phyloP scores from a whole-genome alignment of 192 early-diverging fungal species.

The Coemansia guatemalensis region DNA sequence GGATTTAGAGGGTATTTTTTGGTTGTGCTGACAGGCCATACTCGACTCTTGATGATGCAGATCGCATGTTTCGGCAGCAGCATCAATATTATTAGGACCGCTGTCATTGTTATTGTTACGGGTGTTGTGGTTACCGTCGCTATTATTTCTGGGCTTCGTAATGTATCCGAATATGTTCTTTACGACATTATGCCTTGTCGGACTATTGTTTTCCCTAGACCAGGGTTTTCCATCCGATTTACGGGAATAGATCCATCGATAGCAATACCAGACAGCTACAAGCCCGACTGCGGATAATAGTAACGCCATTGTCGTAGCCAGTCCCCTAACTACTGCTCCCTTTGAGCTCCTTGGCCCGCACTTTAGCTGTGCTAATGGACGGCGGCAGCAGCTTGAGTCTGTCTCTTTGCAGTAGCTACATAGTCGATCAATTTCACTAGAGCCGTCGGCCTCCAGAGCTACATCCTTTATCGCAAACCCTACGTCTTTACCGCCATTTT shows the following conservation, averaged over 20 bases:
- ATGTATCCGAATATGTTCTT: too few species aligned
- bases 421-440: neutral
- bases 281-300: conserved; percentile 5
- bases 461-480: neutral
- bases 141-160: neutral
- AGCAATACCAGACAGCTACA: conserved; percentile 15
- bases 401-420: conserved; percentile 15
- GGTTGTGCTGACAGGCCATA: too few species aligned
- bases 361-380: conserved; percentile 2
- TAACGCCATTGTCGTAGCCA: conserved; percentile 14
- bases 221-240: neutral
- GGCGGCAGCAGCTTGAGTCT: conserved; percentile 10
- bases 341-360: neutral
- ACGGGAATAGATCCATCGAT: conserved; percentile 9
- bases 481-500: neutral
- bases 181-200: too few species aligned
- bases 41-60: too few species aligned
- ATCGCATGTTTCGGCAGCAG: too few species aligned
- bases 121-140: neutral
- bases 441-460: too few species aligned
- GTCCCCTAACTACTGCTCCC: conserved; percentile 1
- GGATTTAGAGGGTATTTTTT: too few species aligned
- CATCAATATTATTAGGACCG: too few species aligned
- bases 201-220: neutral
- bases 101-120: too few species aligned